These are phyloP conservation scores for Apiotrichum sp. DNA, from an alignment of 1,284 basidiomycete species.

Conservation along the genomic window DNA sequence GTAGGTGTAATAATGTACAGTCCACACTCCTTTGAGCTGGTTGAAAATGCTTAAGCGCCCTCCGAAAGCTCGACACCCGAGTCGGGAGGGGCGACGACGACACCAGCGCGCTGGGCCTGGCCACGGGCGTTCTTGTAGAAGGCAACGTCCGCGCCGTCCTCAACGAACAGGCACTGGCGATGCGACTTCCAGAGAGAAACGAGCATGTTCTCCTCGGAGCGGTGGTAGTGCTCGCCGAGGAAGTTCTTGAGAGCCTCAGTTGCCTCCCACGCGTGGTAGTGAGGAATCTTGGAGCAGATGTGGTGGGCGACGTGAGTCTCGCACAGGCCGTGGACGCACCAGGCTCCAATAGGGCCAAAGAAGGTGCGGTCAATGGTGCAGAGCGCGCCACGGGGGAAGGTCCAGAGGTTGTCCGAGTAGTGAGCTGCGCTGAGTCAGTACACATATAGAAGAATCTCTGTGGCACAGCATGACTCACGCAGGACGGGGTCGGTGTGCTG, in stretches of 20 bases:
- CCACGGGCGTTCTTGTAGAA: slow-evolving; percentile 88
- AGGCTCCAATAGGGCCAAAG: slow-evolving; percentile 69
- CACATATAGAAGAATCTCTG: too few relatives aligned
- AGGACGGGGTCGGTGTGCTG: slow-evolving; percentile 95
- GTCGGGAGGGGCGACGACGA: slow-evolving; percentile 59
- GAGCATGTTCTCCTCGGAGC: slow-evolving; percentile 52
- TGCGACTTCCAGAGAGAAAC: slow-evolving; percentile 52
- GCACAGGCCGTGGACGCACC: slow-evolving; percentile 74
- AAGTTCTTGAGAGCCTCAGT: slow-evolving; percentile 77
- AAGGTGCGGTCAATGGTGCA: slow-evolving; percentile 85
- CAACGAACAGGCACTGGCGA: slow-evolving; percentile 62
- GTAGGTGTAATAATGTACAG: not conserved
- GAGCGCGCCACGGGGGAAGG: slow-evolving; percentile 92
- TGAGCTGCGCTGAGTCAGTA: slow-evolving; percentile 48
- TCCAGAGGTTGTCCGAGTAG: slow-evolving; percentile 85
- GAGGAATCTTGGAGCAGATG: slow-evolving; percentile 86
- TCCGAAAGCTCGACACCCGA: slow-evolving; percentile 64
- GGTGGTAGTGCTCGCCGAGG: slow-evolving; percentile 57
- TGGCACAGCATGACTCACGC: slow-evolving; percentile 2
- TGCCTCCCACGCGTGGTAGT: slow-evolving; percentile 80
- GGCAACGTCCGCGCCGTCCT: slow-evolving; percentile 81
- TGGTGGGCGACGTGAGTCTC: slow-evolving; percentile 92
- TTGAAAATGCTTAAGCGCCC: not conserved
- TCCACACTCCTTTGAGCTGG: not conserved
- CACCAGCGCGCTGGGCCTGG: slow-evolving; percentile 61